A percentile compares a stretch with the other conserved stretches of the same genome.
Evolutionary conservation across 1,139 yeast genomes (phyloP).

Genomic region (Yamadazyma diospyri): DNA sequence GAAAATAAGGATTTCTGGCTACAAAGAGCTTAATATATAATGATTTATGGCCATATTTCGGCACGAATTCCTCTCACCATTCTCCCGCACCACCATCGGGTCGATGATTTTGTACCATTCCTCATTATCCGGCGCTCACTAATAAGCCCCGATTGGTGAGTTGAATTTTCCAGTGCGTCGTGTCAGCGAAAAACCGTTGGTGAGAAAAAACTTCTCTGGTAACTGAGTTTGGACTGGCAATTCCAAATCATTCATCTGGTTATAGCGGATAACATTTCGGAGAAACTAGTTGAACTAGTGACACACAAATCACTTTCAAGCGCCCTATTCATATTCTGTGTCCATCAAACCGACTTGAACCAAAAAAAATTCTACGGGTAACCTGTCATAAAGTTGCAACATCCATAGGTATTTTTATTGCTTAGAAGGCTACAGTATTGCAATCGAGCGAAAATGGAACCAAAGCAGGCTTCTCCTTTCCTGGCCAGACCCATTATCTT

Average conservation of each 20-base stretch:
- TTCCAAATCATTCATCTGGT: slow-evolving; percentile 1
- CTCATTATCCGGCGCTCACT: too few species aligned
- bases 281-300: slow-evolving; percentile 2
- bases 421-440: too few species aligned
- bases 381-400: too few species aligned
- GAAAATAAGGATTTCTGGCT: slow-evolving; percentile 47
- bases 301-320: too few species aligned
- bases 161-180: too few species aligned
- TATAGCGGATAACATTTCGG: neutral
- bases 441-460: slow-evolving; percentile 13
- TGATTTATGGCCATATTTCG: slow-evolving; percentile 1
- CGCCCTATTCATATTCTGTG: too few species aligned
- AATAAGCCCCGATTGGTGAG: too few species aligned
- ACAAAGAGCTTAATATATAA: slow-evolving; percentile 6
- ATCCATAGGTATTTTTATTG: too few species aligned
- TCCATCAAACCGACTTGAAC: too few species aligned
- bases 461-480: slow-evolving; percentile 13
- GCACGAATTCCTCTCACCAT: neutral
- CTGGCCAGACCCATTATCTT: slow-evolving; percentile 33
- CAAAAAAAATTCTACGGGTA: too few species aligned
- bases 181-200: slow-evolving; percentile 4
- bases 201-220: slow-evolving; percentile 5
- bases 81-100: slow-evolving; percentile 1
- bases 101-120: too few species aligned
- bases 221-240: slow-evolving; percentile 4